Conservation (phyloP, 2,329 filamentous ascomycete species). For the Botrytis fragariae region DNA sequence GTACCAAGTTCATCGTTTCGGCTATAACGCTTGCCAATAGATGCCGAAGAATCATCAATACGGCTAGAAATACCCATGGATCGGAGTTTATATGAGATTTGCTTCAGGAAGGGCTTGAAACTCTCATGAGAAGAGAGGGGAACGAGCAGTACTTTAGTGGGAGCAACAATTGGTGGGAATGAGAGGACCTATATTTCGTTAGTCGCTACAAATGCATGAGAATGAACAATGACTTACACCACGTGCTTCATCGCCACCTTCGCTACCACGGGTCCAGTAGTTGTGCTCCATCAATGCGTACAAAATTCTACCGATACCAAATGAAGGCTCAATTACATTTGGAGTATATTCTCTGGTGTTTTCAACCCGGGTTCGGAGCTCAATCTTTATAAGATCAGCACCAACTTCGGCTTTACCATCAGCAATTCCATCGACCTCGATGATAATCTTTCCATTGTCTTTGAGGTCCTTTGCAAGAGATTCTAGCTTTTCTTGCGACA, state of each 20-base stretch:
- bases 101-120: constrained; percentile 74
- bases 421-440: constrained; percentile 67
- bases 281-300: constrained; percentile 92
- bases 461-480: constrained; percentile 72
- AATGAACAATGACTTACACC: constrained; percentile 61
- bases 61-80: constrained; percentile 75
- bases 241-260: constrained; percentile 76
- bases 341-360: constrained; percentile 88
- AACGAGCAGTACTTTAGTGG: constrained; percentile 90
- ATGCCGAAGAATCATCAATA: constrained; percentile 85
- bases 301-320: constrained; percentile 92
- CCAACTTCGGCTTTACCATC: constrained; percentile 75
- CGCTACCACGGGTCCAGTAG: constrained; percentile 79
- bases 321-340: constrained; percentile 96
- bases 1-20: constrained; percentile 96
- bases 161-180: constrained; percentile 76
- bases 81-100: constrained; percentile 73
- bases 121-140: constrained; percentile 78
- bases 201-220: constrained; percentile 11
- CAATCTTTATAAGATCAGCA: constrained; percentile 78
- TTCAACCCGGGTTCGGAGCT: constrained; percentile 78
- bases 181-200: constrained; percentile 58
- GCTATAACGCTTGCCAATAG: constrained; percentile 91
- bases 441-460: constrained; percentile 68
- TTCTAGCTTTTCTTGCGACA: constrained; percentile 75